These are phyloP conservation scores for Chlamydomonas schloesseri DNA, from an alignment of 139 green algal genomes.

Conservation along the genomic window DNA sequence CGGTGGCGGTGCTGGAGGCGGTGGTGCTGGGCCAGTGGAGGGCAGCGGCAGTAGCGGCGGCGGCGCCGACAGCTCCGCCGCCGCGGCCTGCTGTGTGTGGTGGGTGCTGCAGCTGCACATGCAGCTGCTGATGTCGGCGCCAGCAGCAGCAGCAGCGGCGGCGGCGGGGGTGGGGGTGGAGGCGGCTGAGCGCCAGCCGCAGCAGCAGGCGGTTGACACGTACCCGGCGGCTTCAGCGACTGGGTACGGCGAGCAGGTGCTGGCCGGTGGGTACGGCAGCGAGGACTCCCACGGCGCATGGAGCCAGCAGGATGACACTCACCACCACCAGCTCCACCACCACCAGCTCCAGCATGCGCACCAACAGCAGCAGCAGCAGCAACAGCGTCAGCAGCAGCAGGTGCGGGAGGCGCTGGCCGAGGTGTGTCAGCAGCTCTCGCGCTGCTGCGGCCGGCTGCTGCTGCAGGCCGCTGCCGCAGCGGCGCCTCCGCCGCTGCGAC, in stretches of 20 bases:
- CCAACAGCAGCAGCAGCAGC: no score
- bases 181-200: background rate
- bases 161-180: background rate
- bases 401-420: background rate
- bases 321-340: no score
- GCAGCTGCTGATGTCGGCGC: background rate
- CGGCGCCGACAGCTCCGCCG: background rate
- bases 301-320: no score
- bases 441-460: background rate
- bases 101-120: constrained; percentile 7
- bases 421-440: constrained; percentile 5
- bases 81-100: background rate
- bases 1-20: background rate
- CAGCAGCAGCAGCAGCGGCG: background rate
- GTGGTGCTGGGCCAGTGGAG: background rate
- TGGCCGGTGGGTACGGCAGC: no score
- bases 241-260: no score
- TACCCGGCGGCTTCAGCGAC: no score
- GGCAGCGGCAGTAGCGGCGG: background rate
- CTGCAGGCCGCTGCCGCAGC: background rate
- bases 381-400: no score
- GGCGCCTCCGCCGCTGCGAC: no score
- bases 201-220: background rate
- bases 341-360: no score
- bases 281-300: no score